Evolutionary conservation across 2,329 filamentous ascomycete genomes (phyloP), one percentile per base, ranked within the genome.

Genomic region (Cladorrhinum sp.): DNA sequence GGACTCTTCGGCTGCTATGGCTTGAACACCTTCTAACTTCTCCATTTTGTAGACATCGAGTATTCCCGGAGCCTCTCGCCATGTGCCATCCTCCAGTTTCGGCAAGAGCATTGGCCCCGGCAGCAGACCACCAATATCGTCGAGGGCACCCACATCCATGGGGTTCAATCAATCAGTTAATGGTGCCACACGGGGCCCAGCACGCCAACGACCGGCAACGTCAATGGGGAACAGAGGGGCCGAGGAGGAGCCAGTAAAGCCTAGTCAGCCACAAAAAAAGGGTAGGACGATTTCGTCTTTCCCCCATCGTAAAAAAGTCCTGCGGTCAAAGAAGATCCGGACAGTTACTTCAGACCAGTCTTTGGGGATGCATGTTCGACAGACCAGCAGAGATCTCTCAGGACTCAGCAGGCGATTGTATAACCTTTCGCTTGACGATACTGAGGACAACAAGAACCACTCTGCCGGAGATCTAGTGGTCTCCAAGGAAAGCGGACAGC

Each of bases 71-170:
- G 3, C 76, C 32, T 76, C 79, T 62, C 75, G 76, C 69, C 73
- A 75, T 67, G 74, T 73, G 52, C 75, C 76, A 53, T 75, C 76
- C 57, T 79, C 75, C 64, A 79, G 77, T 62, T 85, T 86, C 64
- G 79, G 82, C 13, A 83, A 79, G 62, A 88, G 83, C 67, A 72
- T 85, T 25, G 85, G 86, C 1, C 78, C 81, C 12, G 79, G 78
- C 13, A 66, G 72, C 18, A 81, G 85, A 64, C 77, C 82, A 13
- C 73, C 76, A 5, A 72, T 76, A 18, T 65, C 74, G 4, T 68
- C 75, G 61, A 81, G 84, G 57, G 78, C 83, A 2, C 78, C 83
- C 63, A 79, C 82, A 6, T 77, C 84, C 36, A 75, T 83, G 65
- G 75, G 76, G 23, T 77, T 74, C 51, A 75, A 69, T 64, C 80